Percentiles rank a stretch among this genome's conserved stretches.
These are phyloP conservation scores for Micractinium sp. DNA, from an alignment of 139 green algal genomes.

Conservation along the genomic window DNA sequence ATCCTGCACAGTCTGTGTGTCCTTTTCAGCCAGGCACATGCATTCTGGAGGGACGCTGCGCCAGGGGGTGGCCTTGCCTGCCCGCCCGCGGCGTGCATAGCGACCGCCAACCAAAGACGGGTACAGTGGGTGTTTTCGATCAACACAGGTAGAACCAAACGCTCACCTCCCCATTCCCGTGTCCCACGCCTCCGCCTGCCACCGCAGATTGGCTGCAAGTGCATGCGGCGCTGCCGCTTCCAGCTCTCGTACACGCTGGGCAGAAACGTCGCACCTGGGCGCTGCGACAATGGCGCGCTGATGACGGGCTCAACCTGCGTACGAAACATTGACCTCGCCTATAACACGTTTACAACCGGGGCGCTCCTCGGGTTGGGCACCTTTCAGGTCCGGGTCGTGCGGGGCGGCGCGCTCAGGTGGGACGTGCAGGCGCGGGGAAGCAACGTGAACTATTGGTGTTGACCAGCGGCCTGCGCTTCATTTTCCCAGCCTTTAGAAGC, in stretches of 20 bases:
- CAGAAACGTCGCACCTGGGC: neutral
- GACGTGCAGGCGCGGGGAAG: neutral
- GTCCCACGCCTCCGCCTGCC: neutral
- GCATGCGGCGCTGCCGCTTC: neutral
- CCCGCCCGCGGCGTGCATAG: too few species aligned
- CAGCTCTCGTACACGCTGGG: neutral
- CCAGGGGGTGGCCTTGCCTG: too few species aligned
- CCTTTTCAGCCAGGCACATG: too few species aligned
- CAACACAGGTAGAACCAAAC: neutral
- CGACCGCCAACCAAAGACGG: neutral
- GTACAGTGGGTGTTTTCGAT: too few species aligned
- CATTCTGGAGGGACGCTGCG: neutral
- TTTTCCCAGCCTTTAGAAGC: too few species aligned
- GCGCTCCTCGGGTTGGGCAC: neutral
- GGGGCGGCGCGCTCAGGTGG: neutral
- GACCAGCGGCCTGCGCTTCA: neutral
- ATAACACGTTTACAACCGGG: neutral
- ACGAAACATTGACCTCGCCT: neutral
- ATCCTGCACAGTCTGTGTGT: too few species aligned
- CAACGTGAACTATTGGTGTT: neutral
- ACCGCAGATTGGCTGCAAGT: neutral
- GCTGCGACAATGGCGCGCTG: neutral
- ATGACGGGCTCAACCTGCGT: neutral
- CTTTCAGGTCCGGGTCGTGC: neutral
- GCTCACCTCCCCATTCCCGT: neutral